These are phyloP conservation scores for Spathaspora sp. DNA, from an alignment of 805 yeast species.

Conservation along the genomic window DNA sequence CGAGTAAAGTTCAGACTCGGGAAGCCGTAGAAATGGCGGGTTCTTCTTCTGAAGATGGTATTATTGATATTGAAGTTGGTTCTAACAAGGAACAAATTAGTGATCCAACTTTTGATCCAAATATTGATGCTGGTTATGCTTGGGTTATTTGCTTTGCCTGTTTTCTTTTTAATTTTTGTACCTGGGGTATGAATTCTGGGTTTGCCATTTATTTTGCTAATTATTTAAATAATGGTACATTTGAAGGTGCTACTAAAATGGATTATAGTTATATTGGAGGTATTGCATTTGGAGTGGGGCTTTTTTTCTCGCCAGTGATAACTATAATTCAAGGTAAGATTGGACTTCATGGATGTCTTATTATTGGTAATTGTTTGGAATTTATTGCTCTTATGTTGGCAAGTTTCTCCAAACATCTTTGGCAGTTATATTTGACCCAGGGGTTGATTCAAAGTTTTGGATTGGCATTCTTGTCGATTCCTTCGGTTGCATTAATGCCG, in stretches of 20 bases:
- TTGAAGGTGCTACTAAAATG: conserved; percentile 50
- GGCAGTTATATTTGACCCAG: conserved; percentile 69
- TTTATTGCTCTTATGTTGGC: conserved; percentile 59
- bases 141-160: conserved; percentile 59
- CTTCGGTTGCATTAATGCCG: conserved; percentile 59
- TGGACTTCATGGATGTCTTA: conserved; percentile 38
- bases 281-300: conserved; percentile 53
- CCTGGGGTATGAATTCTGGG: conserved; percentile 75
- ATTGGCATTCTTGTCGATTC: conserved; percentile 53
- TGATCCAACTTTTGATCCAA: conserved; percentile 4
- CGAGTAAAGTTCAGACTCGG: not conserved
- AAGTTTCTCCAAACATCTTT: conserved; percentile 51
- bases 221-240: conserved; percentile 48
- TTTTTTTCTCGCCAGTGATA: conserved; percentile 49
- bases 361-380: conserved; percentile 48
- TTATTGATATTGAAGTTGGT: not conserved
- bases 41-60: not conserved
- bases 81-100: not conserved
- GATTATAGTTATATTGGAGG: conserved; percentile 73
- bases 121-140: conserved; percentile 61
- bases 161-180: conserved; percentile 47
- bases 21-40: not conserved
- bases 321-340: conserved; percentile 43
- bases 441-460: conserved; percentile 63
- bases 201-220: conserved; percentile 61